A percentile compares a stretch with the other conserved stretches of the same genome.
Conservation (phyloP, 2,329 filamentous ascomycete species). For the Pseudopithomyces maydicus region DNA sequence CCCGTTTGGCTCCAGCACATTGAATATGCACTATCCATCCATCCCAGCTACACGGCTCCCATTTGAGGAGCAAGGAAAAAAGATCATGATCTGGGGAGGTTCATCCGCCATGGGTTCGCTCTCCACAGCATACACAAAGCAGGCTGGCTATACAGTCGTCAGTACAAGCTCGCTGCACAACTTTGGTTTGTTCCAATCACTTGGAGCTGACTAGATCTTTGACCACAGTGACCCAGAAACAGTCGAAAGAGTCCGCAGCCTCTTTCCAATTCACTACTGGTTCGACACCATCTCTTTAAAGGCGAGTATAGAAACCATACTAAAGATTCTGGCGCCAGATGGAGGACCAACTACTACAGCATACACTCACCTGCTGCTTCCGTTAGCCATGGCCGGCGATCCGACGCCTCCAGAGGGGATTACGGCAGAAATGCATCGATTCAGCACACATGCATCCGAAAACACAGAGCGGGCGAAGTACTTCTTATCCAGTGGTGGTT, state of each 20-base stretch:
- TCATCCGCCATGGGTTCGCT: slow-evolving; percentile 45
- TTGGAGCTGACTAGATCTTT: slow-evolving; percentile 25
- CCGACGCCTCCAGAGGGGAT: slow-evolving; percentile 25
- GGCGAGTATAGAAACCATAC: slow-evolving; percentile 21
- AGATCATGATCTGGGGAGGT: slow-evolving; percentile 50
- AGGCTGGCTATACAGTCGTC: slow-evolving; percentile 28
- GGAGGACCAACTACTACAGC: slow-evolving; percentile 24
- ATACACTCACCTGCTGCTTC: slow-evolving; percentile 23
- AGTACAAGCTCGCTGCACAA: slow-evolving; percentile 28
- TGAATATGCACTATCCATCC: slow-evolving; percentile 20
- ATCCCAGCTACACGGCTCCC: slow-evolving; percentile 20
- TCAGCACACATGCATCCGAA: slow-evolving; percentile 24
- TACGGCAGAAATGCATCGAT: slow-evolving; percentile 21
- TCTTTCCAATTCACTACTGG: slow-evolving; percentile 40
- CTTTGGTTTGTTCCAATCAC: slow-evolving; percentile 5
- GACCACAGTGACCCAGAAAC: slow-evolving; percentile 49
- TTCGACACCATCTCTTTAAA: slow-evolving; percentile 50
- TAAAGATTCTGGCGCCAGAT: slow-evolving; percentile 28
- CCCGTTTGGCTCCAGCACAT: slow-evolving; percentile 18
- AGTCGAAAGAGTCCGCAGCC: slow-evolving; percentile 20
- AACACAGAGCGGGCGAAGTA: slow-evolving; percentile 24
- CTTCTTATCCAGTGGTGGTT: slow-evolving; percentile 24
- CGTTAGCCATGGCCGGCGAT: slow-evolving; percentile 19
- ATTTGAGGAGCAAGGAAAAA: slow-evolving; percentile 27
- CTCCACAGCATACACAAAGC: slow-evolving; percentile 31